Percentiles rank a stretch among this genome's conserved stretches.
phyloP scores from a whole-genome alignment of 257 asterid genomes.

The Cordia subcordata region DNA sequence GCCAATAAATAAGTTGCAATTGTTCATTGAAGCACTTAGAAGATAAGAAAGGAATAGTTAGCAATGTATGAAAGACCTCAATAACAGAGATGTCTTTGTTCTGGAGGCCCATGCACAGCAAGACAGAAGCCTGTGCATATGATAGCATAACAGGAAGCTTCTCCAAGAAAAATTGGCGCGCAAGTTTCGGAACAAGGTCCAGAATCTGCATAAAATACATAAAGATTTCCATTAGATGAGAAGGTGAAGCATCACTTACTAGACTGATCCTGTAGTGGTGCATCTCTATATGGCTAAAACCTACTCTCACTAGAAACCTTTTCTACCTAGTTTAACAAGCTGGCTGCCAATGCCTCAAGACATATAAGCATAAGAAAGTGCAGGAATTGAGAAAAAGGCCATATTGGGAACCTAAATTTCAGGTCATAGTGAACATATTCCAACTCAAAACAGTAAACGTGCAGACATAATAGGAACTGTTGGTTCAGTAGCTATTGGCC shows the following conservation, averaged over 20 bases:
- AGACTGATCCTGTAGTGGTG: too few relatives aligned
- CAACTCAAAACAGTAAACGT: too few relatives aligned
- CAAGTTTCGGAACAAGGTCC: constrained; percentile 48
- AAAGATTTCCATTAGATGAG: neutral
- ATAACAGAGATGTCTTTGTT: constrained; percentile 51
- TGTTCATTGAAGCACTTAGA: neutral
- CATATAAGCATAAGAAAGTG: too few relatives aligned
- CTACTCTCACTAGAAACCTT: too few relatives aligned
- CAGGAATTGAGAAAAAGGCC: too few relatives aligned
- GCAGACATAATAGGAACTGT: too few relatives aligned
- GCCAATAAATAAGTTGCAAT: neutral
- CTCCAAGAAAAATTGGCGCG: constrained; percentile 60
- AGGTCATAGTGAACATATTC: too few relatives aligned
- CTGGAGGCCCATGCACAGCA: constrained; percentile 90
- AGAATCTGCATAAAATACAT: constrained; percentile 45
- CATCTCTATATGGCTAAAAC: too few relatives aligned
- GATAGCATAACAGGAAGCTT: constrained; percentile 79
- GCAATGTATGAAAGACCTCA: constrained; percentile 44
- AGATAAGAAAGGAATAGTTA: neutral
- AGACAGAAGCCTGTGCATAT: constrained; percentile 73
- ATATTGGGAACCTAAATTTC: too few relatives aligned
- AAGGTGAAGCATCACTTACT: neutral
- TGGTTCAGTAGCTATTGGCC: too few relatives aligned
- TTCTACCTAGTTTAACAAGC: too few relatives aligned
- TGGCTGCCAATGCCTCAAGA: too few relatives aligned